Conservation (phyloP, 1,139 yeast genomes). For the Nakaseomyces delphensis region DNA sequence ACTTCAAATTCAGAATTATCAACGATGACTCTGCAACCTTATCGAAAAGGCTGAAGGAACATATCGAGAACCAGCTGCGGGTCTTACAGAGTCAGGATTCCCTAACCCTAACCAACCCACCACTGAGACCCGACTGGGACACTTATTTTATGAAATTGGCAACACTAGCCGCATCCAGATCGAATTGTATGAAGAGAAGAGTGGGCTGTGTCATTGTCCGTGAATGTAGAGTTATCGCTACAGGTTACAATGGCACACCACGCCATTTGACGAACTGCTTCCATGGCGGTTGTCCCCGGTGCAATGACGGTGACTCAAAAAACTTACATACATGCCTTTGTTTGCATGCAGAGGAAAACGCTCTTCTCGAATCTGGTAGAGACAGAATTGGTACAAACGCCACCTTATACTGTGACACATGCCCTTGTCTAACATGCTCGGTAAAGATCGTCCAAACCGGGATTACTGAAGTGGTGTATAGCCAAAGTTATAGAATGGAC, state of each 20-base stretch:
- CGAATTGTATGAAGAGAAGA: conserved; percentile 93
- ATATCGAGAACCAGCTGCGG: conserved; percentile 14
- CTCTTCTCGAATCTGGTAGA: conserved; percentile 86
- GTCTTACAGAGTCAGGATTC: conserved; percentile 12
- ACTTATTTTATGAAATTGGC: conserved; percentile 90
- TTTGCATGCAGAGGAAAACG: conserved; percentile 95
- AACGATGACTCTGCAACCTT: conserved; percentile 8
- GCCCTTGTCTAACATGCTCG: conserved; percentile 94
- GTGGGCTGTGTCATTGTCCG: conserved; percentile 94
- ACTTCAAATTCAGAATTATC: conserved; percentile 19
- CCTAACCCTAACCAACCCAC: conserved; percentile 29
- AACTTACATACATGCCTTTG: conserved; percentile 81
- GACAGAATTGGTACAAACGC: conserved; percentile 63
- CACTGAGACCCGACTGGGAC: conserved; percentile 93
- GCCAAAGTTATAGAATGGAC: conserved; percentile 91
- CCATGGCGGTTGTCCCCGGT: conserved; percentile 89
- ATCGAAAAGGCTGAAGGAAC: conserved; percentile 11
- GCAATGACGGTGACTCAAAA: conserved; percentile 62
- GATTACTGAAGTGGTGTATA: conserved; percentile 83
- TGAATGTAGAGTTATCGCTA: conserved; percentile 79
- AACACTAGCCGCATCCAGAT: conserved; percentile 81
- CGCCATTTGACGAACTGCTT: conserved; percentile 80
- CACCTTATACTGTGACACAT: conserved; percentile 84
- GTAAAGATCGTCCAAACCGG: conserved; percentile 93
- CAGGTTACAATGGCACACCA: conserved; percentile 98